These are phyloP conservation scores for Perkinsus chesapeaki DNA, from an alignment of 169 alveolate species.

Conservation along the genomic window DNA sequence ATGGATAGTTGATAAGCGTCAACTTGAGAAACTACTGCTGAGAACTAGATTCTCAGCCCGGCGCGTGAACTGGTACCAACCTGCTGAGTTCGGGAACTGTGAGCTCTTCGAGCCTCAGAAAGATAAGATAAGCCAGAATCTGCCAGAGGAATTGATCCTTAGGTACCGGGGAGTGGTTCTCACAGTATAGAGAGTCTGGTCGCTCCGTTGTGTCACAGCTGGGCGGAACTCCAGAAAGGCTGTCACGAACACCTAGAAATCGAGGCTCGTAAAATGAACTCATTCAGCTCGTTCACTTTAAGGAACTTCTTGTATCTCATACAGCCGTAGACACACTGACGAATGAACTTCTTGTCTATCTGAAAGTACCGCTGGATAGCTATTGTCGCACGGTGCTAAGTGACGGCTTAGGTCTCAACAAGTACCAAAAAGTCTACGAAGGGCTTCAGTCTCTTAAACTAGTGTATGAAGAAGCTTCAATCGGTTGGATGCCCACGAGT, in stretches of 20 bases:
- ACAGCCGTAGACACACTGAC: not conserved
- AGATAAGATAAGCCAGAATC: not conserved
- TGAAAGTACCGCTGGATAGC: not conserved
- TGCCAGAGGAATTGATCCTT: not conserved
- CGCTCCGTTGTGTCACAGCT: not conserved
- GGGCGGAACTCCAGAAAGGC: not conserved
- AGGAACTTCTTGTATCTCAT: not conserved
- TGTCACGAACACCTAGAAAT: not conserved
- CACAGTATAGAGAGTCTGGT: not conserved
- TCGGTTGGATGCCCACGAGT: not conserved
- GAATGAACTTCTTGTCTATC: not conserved
- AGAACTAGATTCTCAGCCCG: not conserved
- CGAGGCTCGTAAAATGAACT: too few species aligned
- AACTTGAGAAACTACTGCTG: not conserved
- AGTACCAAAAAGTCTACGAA: too few species aligned
- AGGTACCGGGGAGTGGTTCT: not conserved
- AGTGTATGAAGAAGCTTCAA: too few species aligned
- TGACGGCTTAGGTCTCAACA: too few species aligned
- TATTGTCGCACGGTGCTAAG: too few species aligned
- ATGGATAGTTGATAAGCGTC: too few species aligned
- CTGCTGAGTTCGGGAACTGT: not conserved
- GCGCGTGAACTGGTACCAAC: not conserved
- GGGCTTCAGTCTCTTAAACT: too few species aligned
- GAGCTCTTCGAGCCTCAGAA: not conserved
- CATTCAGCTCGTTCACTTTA: too few species aligned